phyloP scores from a whole-genome alignment of 1,139 yeast species.

The Candida pseudoviswanathii region DNA sequence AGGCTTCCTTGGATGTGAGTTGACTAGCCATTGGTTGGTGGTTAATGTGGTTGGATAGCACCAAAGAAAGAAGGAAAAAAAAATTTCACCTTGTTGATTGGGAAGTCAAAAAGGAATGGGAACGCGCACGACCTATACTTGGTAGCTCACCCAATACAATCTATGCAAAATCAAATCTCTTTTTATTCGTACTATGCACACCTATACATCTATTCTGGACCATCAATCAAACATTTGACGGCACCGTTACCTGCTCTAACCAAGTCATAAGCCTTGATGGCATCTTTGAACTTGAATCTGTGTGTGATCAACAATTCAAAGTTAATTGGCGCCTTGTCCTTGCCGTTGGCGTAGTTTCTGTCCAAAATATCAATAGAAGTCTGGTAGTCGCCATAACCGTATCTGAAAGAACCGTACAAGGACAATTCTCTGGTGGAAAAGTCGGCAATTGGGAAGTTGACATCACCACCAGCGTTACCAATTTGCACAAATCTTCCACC shows the following conservation, averaged over 20 bases:
- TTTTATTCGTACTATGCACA: not conserved
- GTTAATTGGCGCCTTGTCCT: conserved; percentile 47
- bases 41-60: not conserved
- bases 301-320: conserved; percentile 72
- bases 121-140: not conserved
- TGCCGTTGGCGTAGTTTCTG: conserved; percentile 61
- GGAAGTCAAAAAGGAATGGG: conserved; percentile 5
- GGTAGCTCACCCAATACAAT: not conserved
- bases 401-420: conserved; percentile 79
- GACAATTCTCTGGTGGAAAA: conserved; percentile 70
- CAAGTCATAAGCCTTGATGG: conserved; percentile 77
- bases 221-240: conserved; percentile 50
- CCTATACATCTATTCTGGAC: conserved; percentile 29
- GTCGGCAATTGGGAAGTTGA: conserved; percentile 73
- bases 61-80: conserved; percentile 1
- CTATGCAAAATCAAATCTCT: too few relatives aligned
- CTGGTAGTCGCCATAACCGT: conserved; percentile 76
- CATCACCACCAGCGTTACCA: conserved; percentile 71
- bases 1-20: conserved; percentile 41
- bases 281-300: conserved; percentile 71
- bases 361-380: conserved; percentile 69
- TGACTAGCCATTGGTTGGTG: not conserved
- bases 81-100: conserved; percentile 3
- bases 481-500: conserved; percentile 76
- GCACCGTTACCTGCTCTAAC: conserved; percentile 52